These are phyloP conservation scores for Coelastrella sp. DNA, from an alignment of 139 green algal species.

Conservation along the genomic window DNA sequence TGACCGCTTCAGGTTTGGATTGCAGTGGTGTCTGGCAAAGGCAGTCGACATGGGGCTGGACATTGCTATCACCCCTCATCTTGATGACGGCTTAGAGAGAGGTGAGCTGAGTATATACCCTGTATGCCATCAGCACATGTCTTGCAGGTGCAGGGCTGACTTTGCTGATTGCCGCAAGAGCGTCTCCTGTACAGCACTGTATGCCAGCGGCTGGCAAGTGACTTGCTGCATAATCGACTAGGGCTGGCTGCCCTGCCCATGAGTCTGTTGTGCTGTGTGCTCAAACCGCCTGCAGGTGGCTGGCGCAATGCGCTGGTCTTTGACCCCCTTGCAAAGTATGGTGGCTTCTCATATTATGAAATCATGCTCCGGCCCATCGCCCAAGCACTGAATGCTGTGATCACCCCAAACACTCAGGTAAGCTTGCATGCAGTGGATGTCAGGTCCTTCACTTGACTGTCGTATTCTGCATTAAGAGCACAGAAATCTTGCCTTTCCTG, in stretches of 20 bases:
- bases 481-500: too few relatives aligned
- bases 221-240: too few relatives aligned
- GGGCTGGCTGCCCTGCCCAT: background rate
- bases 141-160: too few relatives aligned
- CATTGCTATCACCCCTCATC: constrained; percentile 35
- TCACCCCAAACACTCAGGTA: background rate
- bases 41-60: constrained; percentile 15
- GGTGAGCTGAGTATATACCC: background rate
- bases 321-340: constrained; percentile 41
- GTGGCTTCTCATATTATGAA: constrained; percentile 34
- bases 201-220: too few relatives aligned
- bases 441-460: too few relatives aligned
- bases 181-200: too few relatives aligned
- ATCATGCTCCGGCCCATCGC: constrained; percentile 48
- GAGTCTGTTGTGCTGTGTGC: background rate
- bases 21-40: constrained; percentile 42
- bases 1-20: constrained; percentile 39
- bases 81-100: constrained; percentile 43
- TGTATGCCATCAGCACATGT: too few relatives aligned
- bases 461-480: too few relatives aligned
- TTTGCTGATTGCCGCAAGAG: too few relatives aligned
- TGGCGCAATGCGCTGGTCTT: constrained; percentile 44
- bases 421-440: background rate
- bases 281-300: background rate
- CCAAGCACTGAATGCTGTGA: constrained; percentile 30